phyloP scores from a whole-genome alignment of 169 alveolate species.

The Plasmodium gallinaceum region DNA sequence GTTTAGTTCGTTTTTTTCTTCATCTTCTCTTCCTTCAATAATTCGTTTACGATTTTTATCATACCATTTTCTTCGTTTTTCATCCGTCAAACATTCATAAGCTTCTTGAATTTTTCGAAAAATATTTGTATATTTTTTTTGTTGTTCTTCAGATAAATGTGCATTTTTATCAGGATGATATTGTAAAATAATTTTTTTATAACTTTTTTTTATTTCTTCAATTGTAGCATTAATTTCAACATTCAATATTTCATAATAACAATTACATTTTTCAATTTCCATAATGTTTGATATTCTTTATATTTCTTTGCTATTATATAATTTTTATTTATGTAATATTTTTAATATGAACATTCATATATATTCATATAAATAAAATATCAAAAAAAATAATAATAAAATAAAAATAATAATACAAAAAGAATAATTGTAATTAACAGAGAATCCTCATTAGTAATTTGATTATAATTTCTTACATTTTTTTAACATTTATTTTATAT shows the following conservation, averaged over 20 bases:
- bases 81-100: slow-evolving; percentile 89
- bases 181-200: slow-evolving; percentile 85
- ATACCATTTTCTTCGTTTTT: slow-evolving; percentile 87
- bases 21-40: slow-evolving; percentile 76
- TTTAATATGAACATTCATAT: neutral
- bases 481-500: too few species aligned
- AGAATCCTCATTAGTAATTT: too few species aligned
- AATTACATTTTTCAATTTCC: slow-evolving; percentile 76
- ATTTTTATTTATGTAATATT: neutral
- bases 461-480: too few species aligned
- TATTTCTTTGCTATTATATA: neutral
- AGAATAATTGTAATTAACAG: too few species aligned
- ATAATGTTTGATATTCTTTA: neutral
- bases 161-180: slow-evolving; percentile 93
- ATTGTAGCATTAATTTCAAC: slow-evolving; percentile 77
- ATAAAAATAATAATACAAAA: too few species aligned
- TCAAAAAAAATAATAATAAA: too few species aligned
- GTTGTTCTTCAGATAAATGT: slow-evolving; percentile 62
- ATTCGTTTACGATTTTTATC: slow-evolving; percentile 84
- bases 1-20: neutral
- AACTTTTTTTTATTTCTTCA: slow-evolving; percentile 90
- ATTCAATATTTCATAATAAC: slow-evolving; percentile 77
- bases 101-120: slow-evolving; percentile 90
- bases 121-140: slow-evolving; percentile 83
- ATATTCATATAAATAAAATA: neutral